Evolutionary conservation across 345 rosid species (phyloP), one percentile per base, ranked within the genome.

Genomic region (Sisymbrium altissimum): DNA sequence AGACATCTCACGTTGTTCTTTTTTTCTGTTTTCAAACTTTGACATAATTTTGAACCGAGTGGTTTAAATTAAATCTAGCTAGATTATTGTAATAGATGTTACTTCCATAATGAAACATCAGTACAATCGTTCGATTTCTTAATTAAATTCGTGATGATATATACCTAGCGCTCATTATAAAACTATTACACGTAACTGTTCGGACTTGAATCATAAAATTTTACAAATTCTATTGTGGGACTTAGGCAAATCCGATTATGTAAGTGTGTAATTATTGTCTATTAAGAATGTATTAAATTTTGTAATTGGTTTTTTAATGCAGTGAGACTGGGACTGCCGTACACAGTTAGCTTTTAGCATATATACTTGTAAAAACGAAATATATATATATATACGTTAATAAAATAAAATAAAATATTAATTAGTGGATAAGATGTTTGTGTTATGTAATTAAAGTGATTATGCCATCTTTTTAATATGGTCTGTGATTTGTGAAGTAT

Each of bases 1-100:
- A 35, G 79, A 69, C 79, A 76, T 52, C 52, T 44, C 75, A 76
- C 53, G 79, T 69, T 76, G 41, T 69, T 68, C 9, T 10, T 68
- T 27, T 66, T 52, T 39, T 39, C 2, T 35, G 2, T 7, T 72
- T 58, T 59, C 61, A 57, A 29, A 45, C 14, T 23, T 12, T 52
- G 32, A 21, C 12, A 72, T 53, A 41, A 9, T 30, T 43, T 21
- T 52, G 43, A 52, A 50, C 39, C 11, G n/a, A 25, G 4, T 0
- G 6, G 29, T 49, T 38, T 27, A 38, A 12, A 39, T 18, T 49
- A n/a, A 50, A 17, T 29, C 0, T 17, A 39, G 12, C 8, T 18
- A 17, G 12, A 9, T 18, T 50, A 40, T 14, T 30, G 1, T 39
- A 49, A 38, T 12, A 13, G 29, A 39, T 54, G 5, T 53, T 35